Conservation (phyloP, 139 green algal species). For the Mesotaenium endlicherianum region DNA sequence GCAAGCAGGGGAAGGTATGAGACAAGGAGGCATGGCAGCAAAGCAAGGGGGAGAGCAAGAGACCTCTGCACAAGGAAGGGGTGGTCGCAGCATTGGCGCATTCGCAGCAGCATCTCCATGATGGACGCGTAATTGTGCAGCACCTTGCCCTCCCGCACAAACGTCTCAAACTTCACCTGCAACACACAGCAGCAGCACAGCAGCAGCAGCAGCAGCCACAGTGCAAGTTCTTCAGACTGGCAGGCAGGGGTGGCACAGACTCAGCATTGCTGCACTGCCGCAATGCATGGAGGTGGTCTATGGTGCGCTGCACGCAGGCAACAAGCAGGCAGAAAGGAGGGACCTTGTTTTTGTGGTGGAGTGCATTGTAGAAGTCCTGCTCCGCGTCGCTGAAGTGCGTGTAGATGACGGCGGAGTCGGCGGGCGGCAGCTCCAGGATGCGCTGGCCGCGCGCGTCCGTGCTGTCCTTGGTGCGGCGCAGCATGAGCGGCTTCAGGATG, state of each 20-base stretch:
- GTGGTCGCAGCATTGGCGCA: slow-evolving; percentile 84
- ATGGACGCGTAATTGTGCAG: slow-evolving; percentile 57
- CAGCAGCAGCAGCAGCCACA: too few species aligned
- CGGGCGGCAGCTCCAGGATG: slow-evolving; percentile 48
- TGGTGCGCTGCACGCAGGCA: too few species aligned
- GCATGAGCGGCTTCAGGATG: slow-evolving; percentile 46
- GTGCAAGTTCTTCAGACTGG: too few species aligned
- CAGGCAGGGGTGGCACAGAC: not conserved
- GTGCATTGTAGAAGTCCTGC: slow-evolving; percentile 52
- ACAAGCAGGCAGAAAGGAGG: not conserved
- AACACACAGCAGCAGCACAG: not conserved
- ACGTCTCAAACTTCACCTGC: slow-evolving; percentile 66
- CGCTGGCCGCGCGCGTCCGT: slow-evolving; percentile 20
- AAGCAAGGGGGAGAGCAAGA: not conserved
- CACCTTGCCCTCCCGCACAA: slow-evolving; percentile 43
- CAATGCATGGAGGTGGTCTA: too few species aligned
- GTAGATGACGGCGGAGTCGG: slow-evolving; percentile 21
- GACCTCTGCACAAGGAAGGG: slow-evolving; percentile 71
- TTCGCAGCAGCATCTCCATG: slow-evolving; percentile 48
- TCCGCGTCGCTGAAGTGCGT: slow-evolving; percentile 32
- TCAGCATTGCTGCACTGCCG: too few species aligned
- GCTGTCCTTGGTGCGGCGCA: slow-evolving; percentile 48
- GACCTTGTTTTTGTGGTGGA: slow-evolving; percentile 50
- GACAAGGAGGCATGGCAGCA: not conserved
- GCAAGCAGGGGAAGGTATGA: not conserved